Evolutionary conservation across 202 grass and related monocot genomes (phyloP).

Genomic region (Alloteropsis angusta): DNA sequence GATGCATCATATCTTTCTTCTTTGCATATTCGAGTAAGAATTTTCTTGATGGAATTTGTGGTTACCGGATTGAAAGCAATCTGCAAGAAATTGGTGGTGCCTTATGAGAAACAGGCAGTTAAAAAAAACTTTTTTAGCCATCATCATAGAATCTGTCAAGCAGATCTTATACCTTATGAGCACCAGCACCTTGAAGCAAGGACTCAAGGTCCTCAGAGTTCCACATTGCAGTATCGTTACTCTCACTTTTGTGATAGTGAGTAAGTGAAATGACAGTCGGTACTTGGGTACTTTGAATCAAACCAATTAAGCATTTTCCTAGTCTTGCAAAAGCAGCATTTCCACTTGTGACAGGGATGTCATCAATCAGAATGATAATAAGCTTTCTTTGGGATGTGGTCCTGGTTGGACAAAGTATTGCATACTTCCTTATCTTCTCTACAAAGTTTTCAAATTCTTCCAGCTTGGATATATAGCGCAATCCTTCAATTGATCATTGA

Average conservation of each 20-base stretch:
- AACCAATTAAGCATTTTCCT: slow-evolving; percentile 60
- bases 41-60: slow-evolving; percentile 81
- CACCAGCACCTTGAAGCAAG: slow-evolving; percentile 69
- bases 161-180: slow-evolving; percentile 59
- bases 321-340: slow-evolving; percentile 70
- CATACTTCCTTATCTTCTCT: slow-evolving; percentile 81
- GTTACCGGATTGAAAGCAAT: slow-evolving; percentile 82
- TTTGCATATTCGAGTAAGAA: slow-evolving; percentile 73
- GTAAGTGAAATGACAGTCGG: slow-evolving; percentile 84
- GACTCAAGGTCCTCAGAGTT: slow-evolving; percentile 68
- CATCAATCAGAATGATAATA: slow-evolving; percentile 72
- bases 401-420: slow-evolving; percentile 48
- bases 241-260: slow-evolving; percentile 72
- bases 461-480: slow-evolving; percentile 85
- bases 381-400: slow-evolving; percentile 48
- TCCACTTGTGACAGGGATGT: slow-evolving; percentile 80
- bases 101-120: neutral
- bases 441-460: slow-evolving; percentile 90
- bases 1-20: slow-evolving; percentile 52
- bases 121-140: neutral
- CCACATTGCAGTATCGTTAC: slow-evolving; percentile 37
- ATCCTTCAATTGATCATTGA: slow-evolving; percentile 41
- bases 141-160: neutral
- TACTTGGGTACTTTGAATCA: slow-evolving; percentile 56
- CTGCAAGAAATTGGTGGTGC: slow-evolving; percentile 36